phyloP scores from a whole-genome alignment of 768 basidiomycete genomes.

The Kwoniella newhampshirensis region DNA sequence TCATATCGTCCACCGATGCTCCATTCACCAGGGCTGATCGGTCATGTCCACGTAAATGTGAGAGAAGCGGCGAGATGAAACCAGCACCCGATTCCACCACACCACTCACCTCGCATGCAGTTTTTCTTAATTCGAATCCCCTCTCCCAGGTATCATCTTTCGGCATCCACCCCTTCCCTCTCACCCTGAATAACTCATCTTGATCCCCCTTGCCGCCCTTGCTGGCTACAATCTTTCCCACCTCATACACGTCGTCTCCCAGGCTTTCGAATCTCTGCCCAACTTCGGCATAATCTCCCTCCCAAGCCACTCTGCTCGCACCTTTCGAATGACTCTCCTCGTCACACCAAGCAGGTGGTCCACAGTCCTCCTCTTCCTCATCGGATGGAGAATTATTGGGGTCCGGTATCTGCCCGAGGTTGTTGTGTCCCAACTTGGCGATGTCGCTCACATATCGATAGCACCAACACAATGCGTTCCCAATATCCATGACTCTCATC shows the following conservation, averaged over 20 bases:
- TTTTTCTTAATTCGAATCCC: conserved; percentile 14
- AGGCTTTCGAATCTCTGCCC: conserved; percentile 1
- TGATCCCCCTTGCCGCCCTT: conserved; percentile 16
- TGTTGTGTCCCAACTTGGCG: conserved; percentile 82
- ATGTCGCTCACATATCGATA: conserved; percentile 68
- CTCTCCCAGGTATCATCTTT: conserved; percentile 42
- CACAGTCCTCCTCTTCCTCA: conserved; percentile 3
- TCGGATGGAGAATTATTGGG: background rate
- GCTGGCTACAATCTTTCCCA: conserved; percentile 30
- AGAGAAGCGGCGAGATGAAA: too few relatives aligned
- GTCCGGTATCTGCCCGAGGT: conserved; percentile 60
- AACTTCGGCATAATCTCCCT: conserved; percentile 19
- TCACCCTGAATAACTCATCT: conserved; percentile 33
- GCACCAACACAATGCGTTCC: conserved; percentile 38
- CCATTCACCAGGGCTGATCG: too few relatives aligned
- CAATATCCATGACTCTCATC: conserved; percentile 32
- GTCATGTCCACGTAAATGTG: too few relatives aligned
- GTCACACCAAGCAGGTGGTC: conserved; percentile 29
- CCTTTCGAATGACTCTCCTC: conserved; percentile 12
- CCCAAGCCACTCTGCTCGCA: conserved; percentile 2
- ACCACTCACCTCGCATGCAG: conserved; percentile 18
- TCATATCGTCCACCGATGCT: too few relatives aligned
- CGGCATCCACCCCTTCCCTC: conserved; percentile 37
- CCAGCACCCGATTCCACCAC: too few relatives aligned
- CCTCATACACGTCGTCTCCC: conserved; percentile 30